These are phyloP conservation scores for Phyllosticta capitalensis DNA, from an alignment of 2,329 filamentous ascomycete species.

Conservation along the genomic window DNA sequence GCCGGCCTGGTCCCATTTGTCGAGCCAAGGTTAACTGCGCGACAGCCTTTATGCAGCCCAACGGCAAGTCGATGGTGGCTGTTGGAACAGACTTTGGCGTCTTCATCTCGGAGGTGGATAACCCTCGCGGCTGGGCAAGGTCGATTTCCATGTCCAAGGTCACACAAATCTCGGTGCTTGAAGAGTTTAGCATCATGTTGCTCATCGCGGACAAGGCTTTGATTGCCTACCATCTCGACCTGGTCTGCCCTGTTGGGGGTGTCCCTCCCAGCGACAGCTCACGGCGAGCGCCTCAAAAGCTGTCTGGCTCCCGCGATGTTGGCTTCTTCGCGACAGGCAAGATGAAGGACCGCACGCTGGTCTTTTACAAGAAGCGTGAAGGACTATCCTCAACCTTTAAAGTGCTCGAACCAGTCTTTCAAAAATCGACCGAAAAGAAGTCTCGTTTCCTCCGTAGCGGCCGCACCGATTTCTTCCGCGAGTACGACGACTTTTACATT, in stretches of 20 bases:
- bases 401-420: conserved; percentile 88
- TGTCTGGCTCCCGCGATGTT: conserved; percentile 80
- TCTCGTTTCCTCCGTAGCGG: conserved; percentile 60
- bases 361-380: conserved; percentile 97
- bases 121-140: conserved; percentile 83
- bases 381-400: conserved; percentile 88
- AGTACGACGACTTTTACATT: conserved; percentile 98
- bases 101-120: conserved; percentile 76
- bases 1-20: conserved; percentile 69
- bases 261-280: conserved; percentile 53
- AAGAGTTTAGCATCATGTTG: conserved; percentile 89
- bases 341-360: conserved; percentile 91
- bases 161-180: conserved; percentile 86
- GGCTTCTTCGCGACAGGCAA: conserved; percentile 92
- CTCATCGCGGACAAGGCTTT: conserved; percentile 85
- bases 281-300: conserved; percentile 79
- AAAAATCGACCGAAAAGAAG: conserved; percentile 81
- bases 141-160: conserved; percentile 68
- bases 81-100: conserved; percentile 94
- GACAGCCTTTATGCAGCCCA: conserved; percentile 72
- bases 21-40: conserved; percentile 85
- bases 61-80: conserved; percentile 78
- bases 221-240: conserved; percentile 88
- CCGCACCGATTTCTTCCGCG: conserved; percentile 88
- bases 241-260: conserved; percentile 53